Evolutionary conservation across 2,329 filamentous ascomycete genomes (phyloP).

Genomic region (Colletotrichum phormii): DNA sequence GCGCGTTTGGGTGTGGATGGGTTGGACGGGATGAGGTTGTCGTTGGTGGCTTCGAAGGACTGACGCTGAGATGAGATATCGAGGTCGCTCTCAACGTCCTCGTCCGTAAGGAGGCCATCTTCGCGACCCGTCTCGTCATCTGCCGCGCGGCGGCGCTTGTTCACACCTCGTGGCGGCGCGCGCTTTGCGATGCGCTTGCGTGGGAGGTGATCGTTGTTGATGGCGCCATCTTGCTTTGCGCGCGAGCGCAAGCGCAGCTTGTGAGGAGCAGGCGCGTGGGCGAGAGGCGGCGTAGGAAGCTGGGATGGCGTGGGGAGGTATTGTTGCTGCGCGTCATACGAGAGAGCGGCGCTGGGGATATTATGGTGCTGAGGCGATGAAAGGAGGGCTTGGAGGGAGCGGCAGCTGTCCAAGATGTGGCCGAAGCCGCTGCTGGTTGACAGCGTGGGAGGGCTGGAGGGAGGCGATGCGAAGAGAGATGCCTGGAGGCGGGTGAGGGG

Average conservation of each 20-base stretch:
- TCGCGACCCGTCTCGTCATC: slow-evolving; percentile 60
- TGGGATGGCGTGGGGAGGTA: slow-evolving; percentile 53
- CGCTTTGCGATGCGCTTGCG: slow-evolving; percentile 66
- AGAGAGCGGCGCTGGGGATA: slow-evolving; percentile 25
- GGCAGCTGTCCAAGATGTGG: slow-evolving; percentile 70
- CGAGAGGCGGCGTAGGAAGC: slow-evolving; percentile 67
- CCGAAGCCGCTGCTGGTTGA: slow-evolving; percentile 60
- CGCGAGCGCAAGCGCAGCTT: slow-evolving; percentile 68
- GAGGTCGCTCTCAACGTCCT: slow-evolving; percentile 50
- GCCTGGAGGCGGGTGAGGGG: slow-evolving; percentile 58
- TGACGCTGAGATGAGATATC: slow-evolving; percentile 44
- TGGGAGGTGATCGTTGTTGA: slow-evolving; percentile 46
- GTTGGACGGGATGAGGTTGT: slow-evolving; percentile 41
- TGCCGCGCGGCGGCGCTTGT: slow-evolving; percentile 63
- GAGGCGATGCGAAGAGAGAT: slow-evolving; percentile 68
- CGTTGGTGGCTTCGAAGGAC: slow-evolving; percentile 30
- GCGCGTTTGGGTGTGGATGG: slow-evolving; percentile 70
- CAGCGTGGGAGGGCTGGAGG: slow-evolving; percentile 64
- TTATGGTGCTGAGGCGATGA: slow-evolving; percentile 48
- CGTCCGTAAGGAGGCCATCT: slow-evolving; percentile 43
- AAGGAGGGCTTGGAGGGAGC: slow-evolving; percentile 70
- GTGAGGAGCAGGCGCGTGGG: slow-evolving; percentile 61
- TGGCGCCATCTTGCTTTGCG: slow-evolving; percentile 42
- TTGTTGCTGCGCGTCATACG: slow-evolving; percentile 49
- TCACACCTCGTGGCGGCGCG: slow-evolving; percentile 56